These are phyloP conservation scores for Fusarium robinianum DNA, from an alignment of 2,329 filamentous ascomycete species.

Conservation along the genomic window DNA sequence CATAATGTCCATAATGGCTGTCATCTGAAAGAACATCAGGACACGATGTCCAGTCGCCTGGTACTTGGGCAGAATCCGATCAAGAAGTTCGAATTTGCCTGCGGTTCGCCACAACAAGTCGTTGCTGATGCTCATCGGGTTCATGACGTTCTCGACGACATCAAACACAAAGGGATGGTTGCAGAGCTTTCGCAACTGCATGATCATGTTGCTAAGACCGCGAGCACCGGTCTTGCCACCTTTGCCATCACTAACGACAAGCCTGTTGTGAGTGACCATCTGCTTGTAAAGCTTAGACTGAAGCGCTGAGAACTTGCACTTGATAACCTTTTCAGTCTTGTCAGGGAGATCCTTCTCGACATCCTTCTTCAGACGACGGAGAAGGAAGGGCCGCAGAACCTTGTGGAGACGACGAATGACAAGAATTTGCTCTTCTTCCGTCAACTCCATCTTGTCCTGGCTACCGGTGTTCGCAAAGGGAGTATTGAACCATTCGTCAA, in stretches of 20 bases:
- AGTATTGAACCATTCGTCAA: conserved; percentile 99
- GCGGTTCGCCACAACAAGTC: conserved; percentile 93
- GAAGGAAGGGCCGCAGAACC: conserved; percentile 93
- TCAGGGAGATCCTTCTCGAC: conserved; percentile 98
- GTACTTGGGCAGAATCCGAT: conserved; percentile 93
- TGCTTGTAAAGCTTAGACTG: conserved; percentile 96
- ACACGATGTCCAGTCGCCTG: conserved; percentile 89
- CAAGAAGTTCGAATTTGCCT: conserved; percentile 95
- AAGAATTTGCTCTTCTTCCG: conserved; percentile 98
- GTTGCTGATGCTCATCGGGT: conserved; percentile 84
- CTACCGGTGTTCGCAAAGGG: conserved; percentile 97
- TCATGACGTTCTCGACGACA: conserved; percentile 97
- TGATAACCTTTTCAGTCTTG: conserved; percentile 99
- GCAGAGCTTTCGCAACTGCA: conserved; percentile 98
- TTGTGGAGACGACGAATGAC: conserved; percentile 98
- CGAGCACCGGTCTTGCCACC: conserved; percentile 92
- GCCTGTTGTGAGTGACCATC: conserved; percentile 92
- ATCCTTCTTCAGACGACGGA: conserved; percentile 98
- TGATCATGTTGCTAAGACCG: conserved; percentile 98
- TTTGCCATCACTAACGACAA: conserved; percentile 93
- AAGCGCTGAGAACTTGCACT: conserved; percentile 95
- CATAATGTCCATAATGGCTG: conserved; percentile 99
- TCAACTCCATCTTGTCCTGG: conserved; percentile 98
- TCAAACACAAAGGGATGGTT: conserved; percentile 99
- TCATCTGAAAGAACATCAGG: conserved; percentile 99